Conservation (phyloP, 176 grass and related monocot genomes). For the Chrysopogon serrulatus region DNA sequence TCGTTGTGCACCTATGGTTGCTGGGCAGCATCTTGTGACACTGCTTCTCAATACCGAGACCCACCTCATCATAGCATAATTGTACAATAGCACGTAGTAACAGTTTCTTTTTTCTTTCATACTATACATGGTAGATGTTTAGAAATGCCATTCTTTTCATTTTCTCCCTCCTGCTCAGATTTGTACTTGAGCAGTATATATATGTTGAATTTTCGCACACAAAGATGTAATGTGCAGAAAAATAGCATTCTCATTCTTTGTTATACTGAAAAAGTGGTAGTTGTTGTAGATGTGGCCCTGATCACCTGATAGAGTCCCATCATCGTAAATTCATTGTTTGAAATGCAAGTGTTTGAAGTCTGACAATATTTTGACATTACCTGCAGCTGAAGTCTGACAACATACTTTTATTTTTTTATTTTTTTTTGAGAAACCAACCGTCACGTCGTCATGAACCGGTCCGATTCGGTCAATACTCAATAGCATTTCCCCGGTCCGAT, state of each 20-base stretch:
- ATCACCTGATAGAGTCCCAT: not conserved
- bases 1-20: constrained; percentile 87
- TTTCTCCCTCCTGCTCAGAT: constrained; percentile 3
- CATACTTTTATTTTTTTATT: too few relatives aligned
- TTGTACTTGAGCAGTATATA: constrained; percentile 23
- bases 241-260: constrained; percentile 37
- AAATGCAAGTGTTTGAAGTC: not conserved
- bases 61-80: constrained; percentile 33
- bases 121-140: constrained; percentile 29
- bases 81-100: constrained; percentile 54
- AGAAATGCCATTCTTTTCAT: constrained; percentile 39
- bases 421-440: too few relatives aligned
- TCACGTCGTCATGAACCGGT: too few relatives aligned
- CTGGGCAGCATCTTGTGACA: constrained; percentile 74
- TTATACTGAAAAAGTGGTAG: constrained; percentile 8
- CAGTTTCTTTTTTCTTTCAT: constrained; percentile 20
- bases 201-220: constrained; percentile 11
- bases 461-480: too few relatives aligned
- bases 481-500: too few relatives aligned
- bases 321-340: not conserved
- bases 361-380: not conserved
- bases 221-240: constrained; percentile 40
- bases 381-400: not conserved
- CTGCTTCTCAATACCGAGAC: constrained; percentile 1
- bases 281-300: not conserved